Conservation (phyloP, 257 asterid genomes). For the Solanum gracilifrons region DNA sequence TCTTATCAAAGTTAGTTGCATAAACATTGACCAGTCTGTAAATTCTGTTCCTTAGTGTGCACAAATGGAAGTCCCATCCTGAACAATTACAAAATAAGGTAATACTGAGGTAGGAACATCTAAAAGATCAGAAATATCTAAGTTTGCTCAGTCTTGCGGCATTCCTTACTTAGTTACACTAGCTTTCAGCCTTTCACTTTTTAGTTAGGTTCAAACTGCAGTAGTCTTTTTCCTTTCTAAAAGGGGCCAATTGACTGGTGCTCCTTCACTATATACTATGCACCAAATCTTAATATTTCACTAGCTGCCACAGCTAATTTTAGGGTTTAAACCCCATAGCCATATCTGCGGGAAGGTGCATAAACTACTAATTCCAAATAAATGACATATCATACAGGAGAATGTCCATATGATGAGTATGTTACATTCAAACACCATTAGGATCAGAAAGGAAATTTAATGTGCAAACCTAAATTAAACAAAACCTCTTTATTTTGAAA, state of each 20-base stretch:
- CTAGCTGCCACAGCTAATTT: background rate
- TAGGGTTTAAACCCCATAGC: background rate
- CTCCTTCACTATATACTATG: background rate
- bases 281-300: background rate
- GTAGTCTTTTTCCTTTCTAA: background rate
- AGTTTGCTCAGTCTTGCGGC: background rate
- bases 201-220: background rate
- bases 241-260: background rate
- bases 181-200: background rate
- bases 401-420: background rate
- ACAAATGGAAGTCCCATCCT: background rate
- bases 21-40: background rate
- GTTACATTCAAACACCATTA: background rate
- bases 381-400: background rate
- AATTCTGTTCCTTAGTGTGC: background rate
- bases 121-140: background rate
- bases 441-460: background rate
- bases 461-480: background rate
- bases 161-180: background rate
- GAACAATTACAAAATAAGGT: background rate
- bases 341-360: background rate
- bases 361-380: background rate
- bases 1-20: background rate
- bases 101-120: background rate
- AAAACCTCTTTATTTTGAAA: background rate